These are phyloP conservation scores for Scortechinia acanthostroma DNA, from an alignment of 2,329 filamentous ascomycete genomes.

Conservation along the genomic window DNA sequence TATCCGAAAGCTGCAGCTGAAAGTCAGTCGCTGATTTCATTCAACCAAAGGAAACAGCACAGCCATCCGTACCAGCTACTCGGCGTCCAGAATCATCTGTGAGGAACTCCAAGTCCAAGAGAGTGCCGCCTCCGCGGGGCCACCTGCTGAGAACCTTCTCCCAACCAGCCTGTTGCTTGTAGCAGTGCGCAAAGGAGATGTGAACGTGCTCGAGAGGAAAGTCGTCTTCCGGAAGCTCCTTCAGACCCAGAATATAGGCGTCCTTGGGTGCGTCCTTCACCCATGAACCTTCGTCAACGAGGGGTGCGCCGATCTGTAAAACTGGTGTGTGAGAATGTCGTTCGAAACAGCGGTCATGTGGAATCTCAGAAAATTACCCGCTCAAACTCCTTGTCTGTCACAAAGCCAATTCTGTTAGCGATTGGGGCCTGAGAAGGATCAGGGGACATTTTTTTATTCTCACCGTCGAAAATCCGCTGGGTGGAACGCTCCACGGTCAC, in stretches of 20 bases:
- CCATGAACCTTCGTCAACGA: constrained; percentile 65
- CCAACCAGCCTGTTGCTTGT: constrained; percentile 75
- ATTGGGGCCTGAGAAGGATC: background rate
- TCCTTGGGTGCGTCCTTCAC: constrained; percentile 51
- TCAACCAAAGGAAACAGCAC: background rate
- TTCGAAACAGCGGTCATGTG: too few species aligned
- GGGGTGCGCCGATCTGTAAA: constrained; percentile 42
- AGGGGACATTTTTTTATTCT: constrained; percentile 5
- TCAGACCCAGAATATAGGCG: constrained; percentile 69
- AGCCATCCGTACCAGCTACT: constrained; percentile 32
- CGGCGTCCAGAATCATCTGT: constrained; percentile 64
- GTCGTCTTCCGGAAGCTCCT: constrained; percentile 64
- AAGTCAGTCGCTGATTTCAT: background rate
- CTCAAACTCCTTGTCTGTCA: too few species aligned
- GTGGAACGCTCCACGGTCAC: constrained; percentile 32
- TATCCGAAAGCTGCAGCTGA: constrained; percentile 37
- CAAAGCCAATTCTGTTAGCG: too few species aligned
- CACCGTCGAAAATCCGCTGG: constrained; percentile 33
- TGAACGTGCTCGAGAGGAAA: constrained; percentile 67
- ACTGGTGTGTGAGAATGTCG: background rate
- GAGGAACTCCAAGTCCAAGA: constrained; percentile 84
- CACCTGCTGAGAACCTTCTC: constrained; percentile 74
- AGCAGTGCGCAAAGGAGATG: constrained; percentile 68
- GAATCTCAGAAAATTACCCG: too few species aligned
- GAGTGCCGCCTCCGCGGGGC: constrained; percentile 65